Evolutionary conservation across 345 rosid genomes (phyloP).

Genomic region (Atalantia buxifolia): DNA sequence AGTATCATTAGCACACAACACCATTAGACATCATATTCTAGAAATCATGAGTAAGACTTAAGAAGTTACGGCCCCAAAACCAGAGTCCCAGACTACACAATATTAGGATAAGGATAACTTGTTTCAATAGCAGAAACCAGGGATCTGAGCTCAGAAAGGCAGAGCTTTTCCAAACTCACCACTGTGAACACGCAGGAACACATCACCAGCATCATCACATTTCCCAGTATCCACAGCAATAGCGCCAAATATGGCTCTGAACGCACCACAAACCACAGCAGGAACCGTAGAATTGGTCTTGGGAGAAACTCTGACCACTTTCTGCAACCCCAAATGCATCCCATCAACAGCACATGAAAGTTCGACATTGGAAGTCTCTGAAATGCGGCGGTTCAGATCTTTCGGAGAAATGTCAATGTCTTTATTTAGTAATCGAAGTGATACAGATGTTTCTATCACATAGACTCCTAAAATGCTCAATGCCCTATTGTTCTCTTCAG

Average conservation of each 20-base stretch:
- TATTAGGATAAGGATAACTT: not conserved
- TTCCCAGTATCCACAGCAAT: constrained; percentile 48
- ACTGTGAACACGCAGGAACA: constrained; percentile 53
- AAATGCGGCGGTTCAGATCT: constrained; percentile 32
- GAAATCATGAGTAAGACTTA: not conserved
- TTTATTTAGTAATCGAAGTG: constrained; percentile 29
- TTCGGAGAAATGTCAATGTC: constrained; percentile 55
- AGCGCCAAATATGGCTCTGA: constrained; percentile 73
- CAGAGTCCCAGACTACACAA: not conserved
- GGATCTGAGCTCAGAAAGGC: constrained; percentile 17
- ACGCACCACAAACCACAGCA: constrained; percentile 48
- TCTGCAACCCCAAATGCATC: constrained; percentile 43
- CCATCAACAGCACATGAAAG: constrained; percentile 62
- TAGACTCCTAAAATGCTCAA: constrained; percentile 53
- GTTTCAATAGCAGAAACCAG: not conserved
- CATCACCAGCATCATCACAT: constrained; percentile 43
- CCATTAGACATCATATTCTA: not conserved
- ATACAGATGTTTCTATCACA: constrained; percentile 47
- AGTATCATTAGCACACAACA: not conserved
- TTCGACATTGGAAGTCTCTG: constrained; percentile 43
- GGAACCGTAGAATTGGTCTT: constrained; percentile 48
- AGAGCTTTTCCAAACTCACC: constrained; percentile 26
- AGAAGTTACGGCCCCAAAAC: not conserved
- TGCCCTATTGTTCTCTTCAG: constrained; percentile 65
- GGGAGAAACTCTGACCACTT: constrained; percentile 55